Percentiles rank a stretch among this genome's conserved stretches.
Conservation (phyloP, 2,329 filamentous ascomycete species). For the Mariannaea sp. region DNA sequence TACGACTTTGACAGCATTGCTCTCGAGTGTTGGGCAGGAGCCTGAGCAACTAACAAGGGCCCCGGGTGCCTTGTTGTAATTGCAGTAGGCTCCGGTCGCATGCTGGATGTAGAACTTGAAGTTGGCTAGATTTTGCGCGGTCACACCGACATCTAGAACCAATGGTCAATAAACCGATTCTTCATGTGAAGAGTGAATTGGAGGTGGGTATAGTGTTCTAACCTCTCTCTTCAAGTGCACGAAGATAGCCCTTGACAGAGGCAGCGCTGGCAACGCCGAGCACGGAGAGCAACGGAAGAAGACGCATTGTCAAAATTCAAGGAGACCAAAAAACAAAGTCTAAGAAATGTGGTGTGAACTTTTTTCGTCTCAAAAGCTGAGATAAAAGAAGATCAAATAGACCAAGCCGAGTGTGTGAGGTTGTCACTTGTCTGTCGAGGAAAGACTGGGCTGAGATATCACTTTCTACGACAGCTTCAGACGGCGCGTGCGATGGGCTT, state of each 20-base stretch:
- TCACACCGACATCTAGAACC: slow-evolving; percentile 29
- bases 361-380: neutral
- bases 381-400: no score
- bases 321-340: neutral
- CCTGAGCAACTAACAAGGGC: slow-evolving; percentile 49
- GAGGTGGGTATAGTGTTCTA: slow-evolving; percentile 20
- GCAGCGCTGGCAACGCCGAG: slow-evolving; percentile 35
- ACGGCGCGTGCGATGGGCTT: neutral
- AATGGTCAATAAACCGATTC: neutral
- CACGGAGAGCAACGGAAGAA: slow-evolving; percentile 34
- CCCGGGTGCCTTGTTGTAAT: slow-evolving; percentile 48
- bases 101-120: slow-evolving; percentile 58
- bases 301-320: slow-evolving; percentile 29
- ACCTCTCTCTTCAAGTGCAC: slow-evolving; percentile 43
- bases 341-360: neutral
- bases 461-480: neutral
- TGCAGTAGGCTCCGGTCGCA: slow-evolving; percentile 59
- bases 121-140: slow-evolving; percentile 42
- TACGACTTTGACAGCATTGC: slow-evolving; percentile 50
- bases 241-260: slow-evolving; percentile 35
- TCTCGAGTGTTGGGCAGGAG: slow-evolving; percentile 51
- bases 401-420: no score
- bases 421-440: neutral
- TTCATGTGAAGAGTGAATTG: no score
- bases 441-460: neutral